Base-by-base conservation (phyloP, 1,284 basidiomycete genomes). In the Rhodofomes roseus region DNA sequence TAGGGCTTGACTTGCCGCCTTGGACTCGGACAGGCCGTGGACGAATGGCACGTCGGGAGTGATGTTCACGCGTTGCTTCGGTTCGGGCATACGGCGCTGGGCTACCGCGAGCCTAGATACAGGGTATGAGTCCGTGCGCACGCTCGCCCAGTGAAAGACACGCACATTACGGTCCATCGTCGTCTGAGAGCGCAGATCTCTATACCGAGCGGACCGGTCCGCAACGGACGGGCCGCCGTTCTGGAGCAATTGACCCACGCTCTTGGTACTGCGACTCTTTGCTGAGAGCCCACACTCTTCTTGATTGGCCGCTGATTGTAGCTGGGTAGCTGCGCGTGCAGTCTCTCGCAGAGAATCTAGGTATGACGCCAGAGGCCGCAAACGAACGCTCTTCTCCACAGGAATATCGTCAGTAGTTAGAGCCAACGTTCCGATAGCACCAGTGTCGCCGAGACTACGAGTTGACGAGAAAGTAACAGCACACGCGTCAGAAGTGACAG, bases 341-440 rank as follows among this genome's bases (percentile, higher is more conserved):
- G 63, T 66, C 23, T 63, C 61, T 6, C 62, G 61, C 11, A 66
- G 58, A 29, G 39, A 57, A 39, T 65, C 61, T 34, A 66, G 57
- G 18, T 63, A 57, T 18, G 61, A 57, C 0, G 31, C 63, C 1
- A 66, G 60, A 9, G 65, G 56, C 39, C 60, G 63, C 54, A 66
- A 44, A 34, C 20, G 50, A 20, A 37, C 16, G 11, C 20, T 14
- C 8, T 25, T 37, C n/a, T 37, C 50, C 29, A 12, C 50, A 52
- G 50, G 23, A 20, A 52, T 8, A 18, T 31, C 34, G 23, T 29
- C 18, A 6, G 22, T 9, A n/a, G n/a, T 18, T 4, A 4, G 2
- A 29, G 12, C n/a, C 5, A 51, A 12, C 6, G 29, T 51, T 14
- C 20, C 31, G 34, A 36, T 22, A 37, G 31, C 12, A 23, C 22